These are phyloP conservation scores for Coriolopsis trogii DNA, from an alignment of 1,284 basidiomycete species.

Conservation along the genomic window DNA sequence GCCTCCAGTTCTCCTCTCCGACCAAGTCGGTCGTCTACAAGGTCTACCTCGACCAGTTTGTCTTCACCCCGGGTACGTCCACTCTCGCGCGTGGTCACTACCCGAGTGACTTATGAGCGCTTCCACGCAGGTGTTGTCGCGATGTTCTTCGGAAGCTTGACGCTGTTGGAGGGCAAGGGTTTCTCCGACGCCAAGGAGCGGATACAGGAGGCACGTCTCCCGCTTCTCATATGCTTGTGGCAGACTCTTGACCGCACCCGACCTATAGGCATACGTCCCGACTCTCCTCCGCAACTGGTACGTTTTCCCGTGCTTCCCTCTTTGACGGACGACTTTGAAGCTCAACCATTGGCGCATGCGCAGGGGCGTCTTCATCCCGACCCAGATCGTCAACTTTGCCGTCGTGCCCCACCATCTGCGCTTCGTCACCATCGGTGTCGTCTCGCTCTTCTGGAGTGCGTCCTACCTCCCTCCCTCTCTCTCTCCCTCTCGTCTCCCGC, in stretches of 20 bases:
- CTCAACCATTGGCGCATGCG: not conserved
- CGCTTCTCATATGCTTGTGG: not conserved
- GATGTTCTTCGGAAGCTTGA: slow-evolving; percentile 78
- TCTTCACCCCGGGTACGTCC: slow-evolving; percentile 65
- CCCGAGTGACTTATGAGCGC: not conserved
- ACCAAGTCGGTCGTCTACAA: slow-evolving; percentile 60
- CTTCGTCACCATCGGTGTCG: slow-evolving; percentile 76
- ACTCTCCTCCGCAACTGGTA: slow-evolving; percentile 78
- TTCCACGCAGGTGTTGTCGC: slow-evolving; percentile 56
- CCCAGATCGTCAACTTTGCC: slow-evolving; percentile 83
- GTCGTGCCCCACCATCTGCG: slow-evolving; percentile 80
- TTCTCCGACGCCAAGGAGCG: slow-evolving; percentile 55
- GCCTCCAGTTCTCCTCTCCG: slow-evolving; percentile 62
- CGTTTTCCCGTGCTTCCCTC: slow-evolving; percentile 17
- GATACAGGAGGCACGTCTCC: slow-evolving; percentile 50
- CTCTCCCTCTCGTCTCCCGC: slow-evolving; percentile 20
- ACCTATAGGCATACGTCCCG: slow-evolving; percentile 63
- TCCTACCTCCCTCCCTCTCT: slow-evolving; percentile 20
- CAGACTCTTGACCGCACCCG: no score
- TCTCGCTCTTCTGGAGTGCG: slow-evolving; percentile 87
- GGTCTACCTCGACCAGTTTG: slow-evolving; percentile 73
- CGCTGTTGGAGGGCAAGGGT: slow-evolving; percentile 70
- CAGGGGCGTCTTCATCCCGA: slow-evolving; percentile 79
- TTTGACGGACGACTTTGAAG: no score
- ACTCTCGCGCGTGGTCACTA: not conserved